A percentile compares a stretch with the other conserved stretches of the same genome.
Conservation (phyloP, 2,329 filamentous ascomycete species). For the Aspergillus glaucus region DNA sequence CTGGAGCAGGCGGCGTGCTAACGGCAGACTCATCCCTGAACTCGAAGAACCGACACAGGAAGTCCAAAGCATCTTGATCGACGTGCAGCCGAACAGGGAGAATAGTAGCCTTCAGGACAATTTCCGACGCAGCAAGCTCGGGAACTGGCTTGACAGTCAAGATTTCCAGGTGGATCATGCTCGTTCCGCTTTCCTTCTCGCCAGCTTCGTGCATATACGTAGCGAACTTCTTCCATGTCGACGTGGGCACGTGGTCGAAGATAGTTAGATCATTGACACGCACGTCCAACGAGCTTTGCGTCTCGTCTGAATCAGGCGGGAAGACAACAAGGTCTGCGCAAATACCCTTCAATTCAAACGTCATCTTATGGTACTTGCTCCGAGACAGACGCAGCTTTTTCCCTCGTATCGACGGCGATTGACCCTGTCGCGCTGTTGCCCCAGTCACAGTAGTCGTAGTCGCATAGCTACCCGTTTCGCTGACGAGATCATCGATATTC, state of each 20-base stretch:
- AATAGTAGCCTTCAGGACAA: constrained; percentile 72
- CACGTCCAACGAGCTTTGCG: constrained; percentile 79
- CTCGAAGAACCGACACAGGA: constrained; percentile 94
- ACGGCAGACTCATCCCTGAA: constrained; percentile 72
- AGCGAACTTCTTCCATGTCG: constrained; percentile 96
- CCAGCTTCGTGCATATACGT: constrained; percentile 86
- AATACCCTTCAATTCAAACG: constrained; percentile 83
- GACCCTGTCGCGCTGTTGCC: constrained; percentile 31
- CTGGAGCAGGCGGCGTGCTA: constrained; percentile 47
- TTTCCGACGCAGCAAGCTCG: constrained; percentile 78
- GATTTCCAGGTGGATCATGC: constrained; percentile 85
- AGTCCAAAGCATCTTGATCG: constrained; percentile 94
- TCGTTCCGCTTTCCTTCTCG: constrained; percentile 76
- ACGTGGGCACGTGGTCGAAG: constrained; percentile 89
- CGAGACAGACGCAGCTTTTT: constrained; percentile 69
- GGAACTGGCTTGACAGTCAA: constrained; percentile 81
- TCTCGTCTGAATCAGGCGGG: constrained; percentile 69
- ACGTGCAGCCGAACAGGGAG: constrained; percentile 87
- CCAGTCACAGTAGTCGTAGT: constrained; percentile 57
- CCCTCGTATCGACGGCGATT: constrained; percentile 32
- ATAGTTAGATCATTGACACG: constrained; percentile 78
- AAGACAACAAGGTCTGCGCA: constrained; percentile 77
- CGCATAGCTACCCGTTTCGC: constrained; percentile 83
- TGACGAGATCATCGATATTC: constrained; percentile 75
- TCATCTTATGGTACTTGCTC: constrained; percentile 89